Percentiles rank a stretch among this genome's conserved stretches.
Conservation (phyloP, 192 early-diverging fungal genomes). For the Kappamyces sp. region DNA sequence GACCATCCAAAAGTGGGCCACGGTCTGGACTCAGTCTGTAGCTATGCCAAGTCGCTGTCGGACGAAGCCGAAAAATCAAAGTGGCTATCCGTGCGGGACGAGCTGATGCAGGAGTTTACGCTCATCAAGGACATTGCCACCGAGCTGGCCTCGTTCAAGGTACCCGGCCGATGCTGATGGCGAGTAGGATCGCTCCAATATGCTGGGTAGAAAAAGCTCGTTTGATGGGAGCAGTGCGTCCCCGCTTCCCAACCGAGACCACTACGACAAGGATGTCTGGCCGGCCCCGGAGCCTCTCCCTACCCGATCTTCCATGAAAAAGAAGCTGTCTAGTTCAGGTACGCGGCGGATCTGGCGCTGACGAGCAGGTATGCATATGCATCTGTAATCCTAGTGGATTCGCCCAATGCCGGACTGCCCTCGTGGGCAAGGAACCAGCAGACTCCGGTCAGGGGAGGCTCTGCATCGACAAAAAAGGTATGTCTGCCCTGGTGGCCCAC, state of each 20-base stretch:
- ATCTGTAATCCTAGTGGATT: no score
- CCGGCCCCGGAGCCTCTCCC: slow-evolving; percentile 39
- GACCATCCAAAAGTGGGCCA: slow-evolving; percentile 33
- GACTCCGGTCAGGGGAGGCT: neutral
- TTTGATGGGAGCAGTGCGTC: neutral
- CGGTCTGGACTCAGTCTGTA: slow-evolving; percentile 8
- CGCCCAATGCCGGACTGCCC: neutral
- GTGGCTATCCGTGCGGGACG: slow-evolving; percentile 34
- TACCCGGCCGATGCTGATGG: slow-evolving; percentile 3
- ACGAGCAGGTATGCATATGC: no score
- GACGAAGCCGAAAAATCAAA: slow-evolving; percentile 23
- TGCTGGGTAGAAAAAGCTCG: neutral
- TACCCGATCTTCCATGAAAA: slow-evolving; percentile 10
- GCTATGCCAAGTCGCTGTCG: slow-evolving; percentile 36
- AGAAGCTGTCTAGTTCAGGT: neutral
- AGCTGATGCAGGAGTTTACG: slow-evolving; percentile 38
- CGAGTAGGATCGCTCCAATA: neutral
- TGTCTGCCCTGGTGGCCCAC: no score
- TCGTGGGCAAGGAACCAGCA: slow-evolving; percentile 14
- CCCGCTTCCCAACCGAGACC: no score
- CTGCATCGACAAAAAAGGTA: no score
- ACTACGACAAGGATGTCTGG: slow-evolving; percentile 48
- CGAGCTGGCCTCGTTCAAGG: slow-evolving; percentile 51
- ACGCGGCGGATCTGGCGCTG: no score
- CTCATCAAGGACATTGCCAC: slow-evolving; percentile 45